Percentiles rank a stretch among this genome's conserved stretches.
These are phyloP conservation scores for Daldinia loculata DNA, from an alignment of 495 filamentous ascomycete genomes.

Conservation along the genomic window DNA sequence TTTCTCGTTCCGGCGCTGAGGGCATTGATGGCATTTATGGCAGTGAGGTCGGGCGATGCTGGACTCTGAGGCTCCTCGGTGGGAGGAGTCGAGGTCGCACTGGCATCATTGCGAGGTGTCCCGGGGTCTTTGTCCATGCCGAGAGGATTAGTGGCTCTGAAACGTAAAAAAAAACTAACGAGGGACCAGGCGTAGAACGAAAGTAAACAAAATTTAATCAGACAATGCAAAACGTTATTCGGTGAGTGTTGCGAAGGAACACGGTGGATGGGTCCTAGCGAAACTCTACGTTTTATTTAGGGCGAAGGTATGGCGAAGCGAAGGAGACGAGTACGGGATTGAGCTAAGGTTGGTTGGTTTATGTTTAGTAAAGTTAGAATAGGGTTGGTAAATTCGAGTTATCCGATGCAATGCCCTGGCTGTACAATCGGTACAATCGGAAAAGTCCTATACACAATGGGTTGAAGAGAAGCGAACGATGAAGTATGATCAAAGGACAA, in stretches of 20 bases:
- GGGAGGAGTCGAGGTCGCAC: conserved; percentile 39
- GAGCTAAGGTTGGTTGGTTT: background rate
- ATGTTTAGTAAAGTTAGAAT: conserved; percentile 24
- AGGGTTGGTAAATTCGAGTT: conserved; percentile 17
- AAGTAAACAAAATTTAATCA: conserved; percentile 10
- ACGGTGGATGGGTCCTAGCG: conserved; percentile 30
- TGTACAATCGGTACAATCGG: conserved; percentile 21
- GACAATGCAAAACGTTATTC: conserved; percentile 17
- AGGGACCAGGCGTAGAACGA: conserved; percentile 20
- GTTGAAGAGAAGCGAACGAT: conserved; percentile 25
- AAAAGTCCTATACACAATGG: conserved; percentile 12
- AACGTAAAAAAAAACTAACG: conserved; percentile 16
- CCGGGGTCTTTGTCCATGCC: conserved; percentile 39
- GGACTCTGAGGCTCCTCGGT: conserved; percentile 36
- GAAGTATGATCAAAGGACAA: conserved; percentile 25
- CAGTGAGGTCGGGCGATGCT: conserved; percentile 23
- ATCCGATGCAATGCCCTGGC: conserved; percentile 22
- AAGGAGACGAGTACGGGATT: conserved; percentile 17
- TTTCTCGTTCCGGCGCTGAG: conserved; percentile 25
- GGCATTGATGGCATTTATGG: conserved; percentile 1
- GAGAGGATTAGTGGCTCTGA: conserved; percentile 16
- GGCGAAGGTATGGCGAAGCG: conserved; percentile 18
- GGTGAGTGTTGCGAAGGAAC: conserved; percentile 6
- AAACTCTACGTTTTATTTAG: conserved; percentile 36
- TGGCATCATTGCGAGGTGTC: conserved; percentile 33